These are phyloP conservation scores for Selaginella moellendorffii DNA, from an alignment of 75 land plant species.

Conservation along the genomic window DNA sequence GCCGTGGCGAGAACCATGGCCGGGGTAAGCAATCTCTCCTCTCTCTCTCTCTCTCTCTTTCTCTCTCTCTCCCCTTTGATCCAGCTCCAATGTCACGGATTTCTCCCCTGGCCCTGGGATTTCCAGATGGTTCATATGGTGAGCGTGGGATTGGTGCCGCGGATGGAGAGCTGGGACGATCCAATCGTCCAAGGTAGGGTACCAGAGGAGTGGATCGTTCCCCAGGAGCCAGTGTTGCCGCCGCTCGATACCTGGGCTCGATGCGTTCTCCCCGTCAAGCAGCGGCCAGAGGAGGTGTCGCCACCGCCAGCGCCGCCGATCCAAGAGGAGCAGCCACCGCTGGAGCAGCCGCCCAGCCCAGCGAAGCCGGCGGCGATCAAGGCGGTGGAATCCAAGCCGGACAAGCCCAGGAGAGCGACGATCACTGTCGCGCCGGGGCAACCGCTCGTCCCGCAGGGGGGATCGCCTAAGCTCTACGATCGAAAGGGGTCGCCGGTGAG, in stretches of 20 bases:
- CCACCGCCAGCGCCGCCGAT: background rate
- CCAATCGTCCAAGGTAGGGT: background rate
- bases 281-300: background rate
- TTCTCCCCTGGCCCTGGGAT: too few species aligned
- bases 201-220: background rate
- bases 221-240: background rate
- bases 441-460: too few species aligned
- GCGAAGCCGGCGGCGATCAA: too few species aligned
- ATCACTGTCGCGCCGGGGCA: background rate
- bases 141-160: background rate
- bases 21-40: constrained; percentile 10
- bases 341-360: background rate
- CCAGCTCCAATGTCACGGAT: too few species aligned
- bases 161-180: constrained; percentile 13
- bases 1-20: constrained; percentile 12
- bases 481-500: background rate
- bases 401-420: background rate
- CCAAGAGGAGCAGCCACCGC: background rate
- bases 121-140: constrained; percentile 13
- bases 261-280: background rate
- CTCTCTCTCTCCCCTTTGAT: too few species aligned
- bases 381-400: too few species aligned
- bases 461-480: too few species aligned
- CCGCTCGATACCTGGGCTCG: constrained; percentile 7
- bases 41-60: too few species aligned